A percentile compares a stretch with the other conserved stretches of the same genome.
phyloP scores from a whole-genome alignment of 2,329 filamentous ascomycete genomes.

The Microdochium bolleyi region DNA sequence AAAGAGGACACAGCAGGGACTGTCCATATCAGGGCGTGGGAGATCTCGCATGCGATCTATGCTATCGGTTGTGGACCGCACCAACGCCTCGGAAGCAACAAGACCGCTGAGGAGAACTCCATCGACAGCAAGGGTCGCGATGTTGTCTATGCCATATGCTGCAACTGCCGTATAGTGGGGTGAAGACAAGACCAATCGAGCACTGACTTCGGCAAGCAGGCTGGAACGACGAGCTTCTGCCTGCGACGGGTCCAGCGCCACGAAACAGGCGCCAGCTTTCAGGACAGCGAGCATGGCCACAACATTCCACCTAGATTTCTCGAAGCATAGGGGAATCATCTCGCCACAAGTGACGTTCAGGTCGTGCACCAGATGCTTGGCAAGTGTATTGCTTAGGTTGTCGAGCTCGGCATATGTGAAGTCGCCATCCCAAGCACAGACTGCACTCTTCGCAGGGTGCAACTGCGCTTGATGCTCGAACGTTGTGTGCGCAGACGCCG shows the following conservation, averaged over 20 bases:
- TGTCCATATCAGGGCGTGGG: slow-evolving; percentile 1
- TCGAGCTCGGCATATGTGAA: slow-evolving; percentile 22
- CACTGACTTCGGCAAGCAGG: not conserved
- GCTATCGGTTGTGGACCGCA: not conserved
- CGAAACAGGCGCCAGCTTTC: slow-evolving; percentile 23
- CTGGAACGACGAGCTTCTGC: not conserved
- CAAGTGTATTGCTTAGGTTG: slow-evolving; percentile 8
- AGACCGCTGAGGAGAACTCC: not conserved
- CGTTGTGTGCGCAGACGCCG: not conserved
- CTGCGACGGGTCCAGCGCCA: slow-evolving; percentile 17
- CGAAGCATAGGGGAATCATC: slow-evolving; percentile 23
- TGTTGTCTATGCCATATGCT: not conserved
- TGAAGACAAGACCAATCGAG: not conserved
- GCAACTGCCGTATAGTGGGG: not conserved
- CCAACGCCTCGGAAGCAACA: not conserved
- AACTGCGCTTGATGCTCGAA: not conserved
- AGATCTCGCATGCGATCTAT: not conserved
- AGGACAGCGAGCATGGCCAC: slow-evolving; percentile 25
- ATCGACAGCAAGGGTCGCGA: not conserved
- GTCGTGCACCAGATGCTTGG: not conserved
- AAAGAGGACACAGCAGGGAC: slow-evolving; percentile 29
- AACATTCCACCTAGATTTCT: slow-evolving; percentile 25
- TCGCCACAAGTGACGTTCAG: slow-evolving; percentile 16
- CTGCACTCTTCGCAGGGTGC: slow-evolving; percentile 7
- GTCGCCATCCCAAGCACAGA: slow-evolving; percentile 20